phyloP scores from a whole-genome alignment of 2,329 filamentous ascomycete species.

The Botryosphaeria agaves region DNA sequence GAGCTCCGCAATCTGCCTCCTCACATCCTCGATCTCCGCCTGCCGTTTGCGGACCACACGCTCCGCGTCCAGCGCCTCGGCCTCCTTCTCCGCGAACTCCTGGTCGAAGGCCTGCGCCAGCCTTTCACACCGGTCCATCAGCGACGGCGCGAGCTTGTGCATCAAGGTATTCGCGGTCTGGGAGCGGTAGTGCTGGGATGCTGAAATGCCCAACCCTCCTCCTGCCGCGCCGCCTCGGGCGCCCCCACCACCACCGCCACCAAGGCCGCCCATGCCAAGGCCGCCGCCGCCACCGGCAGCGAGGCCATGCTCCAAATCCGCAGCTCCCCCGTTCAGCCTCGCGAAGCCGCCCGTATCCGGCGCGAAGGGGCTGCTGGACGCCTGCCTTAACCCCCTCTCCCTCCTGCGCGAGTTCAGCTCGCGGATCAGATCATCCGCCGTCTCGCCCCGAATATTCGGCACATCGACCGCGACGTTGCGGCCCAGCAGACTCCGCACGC shows the following conservation, averaged over 20 bases:
- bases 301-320: constrained; percentile 1
- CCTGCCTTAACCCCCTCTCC: constrained; percentile 35
- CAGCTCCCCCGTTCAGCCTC: background rate
- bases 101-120: constrained; percentile 44
- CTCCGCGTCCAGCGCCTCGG: constrained; percentile 27
- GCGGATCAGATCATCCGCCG: constrained; percentile 71
- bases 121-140: constrained; percentile 27
- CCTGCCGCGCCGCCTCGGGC: constrained; percentile 2
- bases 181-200: constrained; percentile 16
- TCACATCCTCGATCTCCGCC: constrained; percentile 44
- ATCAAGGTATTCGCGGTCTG: constrained; percentile 40
- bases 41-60: constrained; percentile 40
- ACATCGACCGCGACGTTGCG: constrained; percentile 74
- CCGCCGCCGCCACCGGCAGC: constrained; percentile 3
- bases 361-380: constrained; percentile 52
- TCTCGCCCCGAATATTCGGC: constrained; percentile 62
- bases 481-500: constrained; percentile 46
- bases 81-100: constrained; percentile 56
- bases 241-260: constrained; percentile 2
- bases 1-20: constrained; percentile 41
- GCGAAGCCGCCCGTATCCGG: constrained; percentile 13
- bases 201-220: constrained; percentile 2
- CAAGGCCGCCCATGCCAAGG: constrained; percentile 1
- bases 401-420: constrained; percentile 48
- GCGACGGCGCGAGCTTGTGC: constrained; percentile 40